Conservation (phyloP, 1,284 basidiomycete genomes). For the Tylopilus sp. region DNA sequence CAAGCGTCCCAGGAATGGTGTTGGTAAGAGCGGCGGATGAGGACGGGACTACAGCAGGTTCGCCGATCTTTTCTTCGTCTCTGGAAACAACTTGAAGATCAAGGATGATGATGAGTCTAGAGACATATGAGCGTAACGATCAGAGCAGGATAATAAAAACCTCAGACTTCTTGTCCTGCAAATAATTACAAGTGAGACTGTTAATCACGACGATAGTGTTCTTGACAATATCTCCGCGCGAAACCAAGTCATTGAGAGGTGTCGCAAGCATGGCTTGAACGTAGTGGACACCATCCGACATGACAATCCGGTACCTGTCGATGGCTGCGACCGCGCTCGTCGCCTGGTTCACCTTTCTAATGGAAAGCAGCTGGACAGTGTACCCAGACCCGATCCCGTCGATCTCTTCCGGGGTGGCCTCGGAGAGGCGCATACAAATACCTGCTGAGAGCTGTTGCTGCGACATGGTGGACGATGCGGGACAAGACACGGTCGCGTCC, state of each 20-base stretch:
- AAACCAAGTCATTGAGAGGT: slow-evolving; percentile 78
- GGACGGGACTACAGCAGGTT: slow-evolving; percentile 48
- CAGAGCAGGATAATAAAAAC: slow-evolving; percentile 8
- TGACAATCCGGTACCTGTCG: slow-evolving; percentile 68
- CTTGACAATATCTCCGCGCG: slow-evolving; percentile 66
- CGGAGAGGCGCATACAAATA: slow-evolving; percentile 49
- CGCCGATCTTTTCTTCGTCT: slow-evolving; percentile 70
- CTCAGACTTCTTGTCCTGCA: slow-evolving; percentile 80
- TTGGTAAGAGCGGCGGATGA: slow-evolving; percentile 10
- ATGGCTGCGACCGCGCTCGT: slow-evolving; percentile 35
- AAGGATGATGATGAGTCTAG: slow-evolving; percentile 84
- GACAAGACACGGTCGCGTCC: slow-evolving; percentile 11
- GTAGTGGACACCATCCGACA: slow-evolving; percentile 81
- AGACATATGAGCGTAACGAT: slow-evolving; percentile 7
- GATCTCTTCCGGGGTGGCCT: slow-evolving; percentile 46
- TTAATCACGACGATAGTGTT: slow-evolving; percentile 74
- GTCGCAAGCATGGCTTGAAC: slow-evolving; percentile 95
- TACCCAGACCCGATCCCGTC: slow-evolving; percentile 56
- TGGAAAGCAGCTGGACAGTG: slow-evolving; percentile 75
- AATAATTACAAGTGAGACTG: slow-evolving; percentile 79
- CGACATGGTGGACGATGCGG: slow-evolving; percentile 24
- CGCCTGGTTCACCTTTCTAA: slow-evolving; percentile 68
- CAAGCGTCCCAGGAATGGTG: slow-evolving; percentile 6
- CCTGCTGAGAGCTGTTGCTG: slow-evolving; percentile 49
- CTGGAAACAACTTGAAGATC: slow-evolving; percentile 56